These are phyloP conservation scores for Metarhizium guizhouense DNA, from an alignment of 2,329 filamentous ascomycete species.

Conservation along the genomic window DNA sequence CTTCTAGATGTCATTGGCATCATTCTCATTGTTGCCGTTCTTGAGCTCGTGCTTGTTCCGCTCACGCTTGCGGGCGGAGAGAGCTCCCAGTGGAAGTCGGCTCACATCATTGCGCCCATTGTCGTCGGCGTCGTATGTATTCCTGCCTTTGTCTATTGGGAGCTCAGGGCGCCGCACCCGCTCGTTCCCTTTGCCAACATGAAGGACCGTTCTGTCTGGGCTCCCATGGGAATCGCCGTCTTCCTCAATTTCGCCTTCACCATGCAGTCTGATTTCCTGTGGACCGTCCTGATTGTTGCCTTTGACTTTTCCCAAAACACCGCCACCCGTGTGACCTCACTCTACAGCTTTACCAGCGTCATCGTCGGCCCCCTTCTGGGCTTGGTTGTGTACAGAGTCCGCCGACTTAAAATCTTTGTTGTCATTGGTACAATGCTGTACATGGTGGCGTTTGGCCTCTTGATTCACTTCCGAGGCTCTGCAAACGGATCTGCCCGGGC, in stretches of 20 bases:
- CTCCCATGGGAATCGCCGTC: conserved; percentile 31
- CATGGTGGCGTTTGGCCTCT: conserved; percentile 43
- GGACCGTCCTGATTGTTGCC: conserved; percentile 45
- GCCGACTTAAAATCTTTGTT: conserved; percentile 43
- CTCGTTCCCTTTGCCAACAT: conserved; percentile 48
- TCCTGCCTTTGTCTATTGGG: conserved; percentile 46
- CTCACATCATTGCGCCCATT: conserved; percentile 44
- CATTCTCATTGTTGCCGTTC: conserved; percentile 44
- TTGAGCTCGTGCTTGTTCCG: conserved; percentile 53
- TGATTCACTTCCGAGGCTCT: conserved; percentile 44
- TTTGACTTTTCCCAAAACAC: conserved; percentile 37
- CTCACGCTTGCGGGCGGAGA: conserved; percentile 45
- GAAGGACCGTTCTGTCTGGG: conserved; percentile 38
- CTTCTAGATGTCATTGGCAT: conserved; percentile 48
- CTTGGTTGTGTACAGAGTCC: conserved; percentile 36
- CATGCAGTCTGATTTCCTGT: conserved; percentile 39
- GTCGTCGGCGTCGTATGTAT: conserved; percentile 50
- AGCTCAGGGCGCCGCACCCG: conserved; percentile 46
- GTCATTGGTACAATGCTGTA: conserved; percentile 45
- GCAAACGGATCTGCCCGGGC: conserved; percentile 38
- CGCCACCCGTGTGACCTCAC: conserved; percentile 39
- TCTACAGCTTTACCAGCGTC: conserved; percentile 39
- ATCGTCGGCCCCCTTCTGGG: conserved; percentile 41
- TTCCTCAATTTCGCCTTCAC: conserved; percentile 36
- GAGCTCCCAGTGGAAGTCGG: conserved; percentile 36